Conservation (phyloP, 306 rosid species). For the Fragaria iinumae region DNA sequence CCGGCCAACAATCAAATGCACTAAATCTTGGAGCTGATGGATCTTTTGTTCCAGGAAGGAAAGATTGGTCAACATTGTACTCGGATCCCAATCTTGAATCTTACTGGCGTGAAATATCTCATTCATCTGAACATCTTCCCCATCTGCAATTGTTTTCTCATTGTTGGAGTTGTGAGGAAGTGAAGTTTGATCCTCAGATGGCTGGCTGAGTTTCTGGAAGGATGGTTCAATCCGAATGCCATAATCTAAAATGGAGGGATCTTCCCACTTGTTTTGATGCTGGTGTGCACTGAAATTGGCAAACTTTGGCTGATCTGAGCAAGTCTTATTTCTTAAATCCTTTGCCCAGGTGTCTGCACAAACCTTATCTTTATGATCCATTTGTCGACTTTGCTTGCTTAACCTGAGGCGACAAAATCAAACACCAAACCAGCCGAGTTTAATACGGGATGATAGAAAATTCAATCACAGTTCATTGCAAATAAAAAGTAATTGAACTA, state of each 20-base stretch:
- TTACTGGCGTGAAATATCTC: slow-evolving; percentile 38
- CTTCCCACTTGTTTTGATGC: slow-evolving; percentile 52
- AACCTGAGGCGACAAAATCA: slow-evolving; percentile 26
- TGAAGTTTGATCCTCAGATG: slow-evolving; percentile 35
- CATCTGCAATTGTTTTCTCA: slow-evolving; percentile 37
- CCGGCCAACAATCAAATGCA: slow-evolving; percentile 69
- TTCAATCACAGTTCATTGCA: slow-evolving; percentile 8
- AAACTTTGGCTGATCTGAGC: slow-evolving; percentile 43
- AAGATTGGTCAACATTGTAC: slow-evolving; percentile 64
- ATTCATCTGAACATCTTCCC: slow-evolving; percentile 39
- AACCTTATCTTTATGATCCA: slow-evolving; percentile 61
- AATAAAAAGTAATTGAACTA: background rate
- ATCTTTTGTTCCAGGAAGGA: slow-evolving; percentile 83
- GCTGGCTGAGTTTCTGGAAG: slow-evolving; percentile 51
- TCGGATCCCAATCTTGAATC: slow-evolving; percentile 82
- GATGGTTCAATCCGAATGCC: slow-evolving; percentile 49
- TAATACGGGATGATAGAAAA: slow-evolving; percentile 7
- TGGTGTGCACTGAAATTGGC: slow-evolving; percentile 34
- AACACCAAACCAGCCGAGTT: slow-evolving; percentile 30
- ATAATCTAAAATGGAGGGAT: slow-evolving; percentile 48
- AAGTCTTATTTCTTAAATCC: slow-evolving; percentile 37
- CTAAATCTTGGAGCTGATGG: slow-evolving; percentile 88
- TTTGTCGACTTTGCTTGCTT: slow-evolving; percentile 22
- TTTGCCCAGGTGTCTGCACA: slow-evolving; percentile 55
- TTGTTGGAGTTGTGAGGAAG: slow-evolving; percentile 35